These are phyloP conservation scores for Neonectria faginata DNA, from an alignment of 2,329 filamentous ascomycete species.

Conservation along the genomic window DNA sequence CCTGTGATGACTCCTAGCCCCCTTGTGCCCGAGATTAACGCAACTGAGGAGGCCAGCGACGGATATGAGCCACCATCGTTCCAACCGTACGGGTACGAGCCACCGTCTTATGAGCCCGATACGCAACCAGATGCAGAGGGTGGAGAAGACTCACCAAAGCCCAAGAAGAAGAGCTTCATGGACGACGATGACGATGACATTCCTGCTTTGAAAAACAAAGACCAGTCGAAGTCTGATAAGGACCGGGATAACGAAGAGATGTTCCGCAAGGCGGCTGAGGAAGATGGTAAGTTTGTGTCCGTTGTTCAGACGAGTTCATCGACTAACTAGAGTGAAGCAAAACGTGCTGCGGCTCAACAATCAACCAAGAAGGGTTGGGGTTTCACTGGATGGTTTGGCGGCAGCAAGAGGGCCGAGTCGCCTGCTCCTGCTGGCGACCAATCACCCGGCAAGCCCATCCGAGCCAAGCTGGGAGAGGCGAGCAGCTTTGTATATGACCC, in stretches of 20 bases:
- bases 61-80: conserved; percentile 73
- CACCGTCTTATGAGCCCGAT: conserved; percentile 68
- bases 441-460: conserved; percentile 76
- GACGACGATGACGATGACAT: conserved; percentile 84
- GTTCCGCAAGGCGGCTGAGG: conserved; percentile 85
- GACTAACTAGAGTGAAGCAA: conserved; percentile 58
- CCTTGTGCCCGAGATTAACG: conserved; percentile 21
- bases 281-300: conserved; percentile 67
- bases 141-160: conserved; percentile 64
- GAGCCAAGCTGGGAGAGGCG: conserved; percentile 93
- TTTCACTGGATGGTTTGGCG: conserved; percentile 86
- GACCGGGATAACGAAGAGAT: conserved; percentile 87
- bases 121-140: conserved; percentile 54
- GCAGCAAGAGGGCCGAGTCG: conserved; percentile 68
- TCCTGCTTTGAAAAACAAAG: conserved; percentile 59
- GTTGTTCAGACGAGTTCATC: background rate
- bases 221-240: conserved; percentile 74
- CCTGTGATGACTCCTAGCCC: conserved; percentile 51
- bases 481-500: conserved; percentile 95
- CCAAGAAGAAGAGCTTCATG: conserved; percentile 83
- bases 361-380: conserved; percentile 77
- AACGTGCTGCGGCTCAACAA: conserved; percentile 66
- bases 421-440: conserved; percentile 50
- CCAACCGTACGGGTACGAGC: conserved; percentile 69
- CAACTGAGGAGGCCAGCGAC: conserved; percentile 50